A percentile compares a stretch with the other conserved stretches of the same genome.
phyloP scores from a whole-genome alignment of 2,329 filamentous ascomycete genomes.

The Fusarium sp. region DNA sequence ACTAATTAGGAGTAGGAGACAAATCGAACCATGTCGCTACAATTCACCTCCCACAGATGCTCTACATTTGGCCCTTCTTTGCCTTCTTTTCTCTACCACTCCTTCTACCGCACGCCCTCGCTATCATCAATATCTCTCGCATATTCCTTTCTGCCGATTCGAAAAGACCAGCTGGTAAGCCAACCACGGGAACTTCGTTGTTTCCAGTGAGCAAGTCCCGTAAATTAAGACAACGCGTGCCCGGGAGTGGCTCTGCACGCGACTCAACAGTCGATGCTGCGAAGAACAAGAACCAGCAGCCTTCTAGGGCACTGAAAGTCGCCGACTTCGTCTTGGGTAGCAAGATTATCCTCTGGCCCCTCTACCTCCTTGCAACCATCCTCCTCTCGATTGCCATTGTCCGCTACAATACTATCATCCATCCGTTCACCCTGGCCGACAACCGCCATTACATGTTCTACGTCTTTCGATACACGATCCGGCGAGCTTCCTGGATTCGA shows the following conservation, averaged over 20 bases:
- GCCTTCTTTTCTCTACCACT: constrained; percentile 90
- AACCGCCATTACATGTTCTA: constrained; percentile 99
- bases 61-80: constrained; percentile 94
- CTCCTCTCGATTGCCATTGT: constrained; percentile 62
- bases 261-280: background rate
- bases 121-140: constrained; percentile 44
- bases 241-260: background rate
- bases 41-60: constrained; percentile 88
- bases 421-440: constrained; percentile 95
- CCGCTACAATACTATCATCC: constrained; percentile 88
- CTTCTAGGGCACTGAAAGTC: constrained; percentile 26
- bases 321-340: constrained; percentile 42
- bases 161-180: background rate
- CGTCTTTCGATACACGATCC: constrained; percentile 85
- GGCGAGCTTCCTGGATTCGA: constrained; percentile 70
- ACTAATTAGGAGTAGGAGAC: constrained; percentile 70
- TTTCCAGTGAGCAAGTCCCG: constrained; percentile 9
- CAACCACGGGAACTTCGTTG: background rate
- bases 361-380: constrained; percentile 53
- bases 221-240: background rate
- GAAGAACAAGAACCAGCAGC: background rate
- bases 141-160: background rate
- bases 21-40: constrained; percentile 94
- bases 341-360: constrained; percentile 51
- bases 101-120: constrained; percentile 64